Percentiles rank a stretch among this genome's conserved stretches.
These are phyloP conservation scores for Lenwebbia sp. DNA, from an alignment of 345 rosid species.

Conservation along the genomic window DNA sequence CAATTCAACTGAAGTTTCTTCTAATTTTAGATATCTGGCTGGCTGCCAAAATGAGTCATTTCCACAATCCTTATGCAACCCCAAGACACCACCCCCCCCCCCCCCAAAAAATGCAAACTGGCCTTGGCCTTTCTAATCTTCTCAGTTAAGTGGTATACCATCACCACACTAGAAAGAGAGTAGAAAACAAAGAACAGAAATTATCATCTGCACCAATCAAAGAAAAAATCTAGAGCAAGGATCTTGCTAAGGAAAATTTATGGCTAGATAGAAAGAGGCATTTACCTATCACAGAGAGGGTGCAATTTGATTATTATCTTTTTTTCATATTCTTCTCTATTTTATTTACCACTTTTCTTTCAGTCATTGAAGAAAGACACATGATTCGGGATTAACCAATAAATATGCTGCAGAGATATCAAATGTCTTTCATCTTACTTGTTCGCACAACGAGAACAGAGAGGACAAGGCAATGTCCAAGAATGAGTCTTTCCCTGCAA, in stretches of 20 bases:
- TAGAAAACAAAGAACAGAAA: background rate
- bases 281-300: background rate
- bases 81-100: background rate
- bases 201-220: background rate
- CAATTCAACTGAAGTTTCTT: background rate
- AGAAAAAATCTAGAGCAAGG: background rate
- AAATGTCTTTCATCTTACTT: constrained; percentile 37
- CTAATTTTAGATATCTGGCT: background rate
- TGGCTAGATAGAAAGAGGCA: background rate
- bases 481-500: constrained; percentile 67
- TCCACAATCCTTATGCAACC: background rate
- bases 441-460: constrained; percentile 71
- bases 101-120: background rate
- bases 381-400: background rate
- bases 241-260: background rate
- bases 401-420: background rate
- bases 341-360: background rate
- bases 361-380: background rate
- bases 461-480: constrained; percentile 91
- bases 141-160: background rate
- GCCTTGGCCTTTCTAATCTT: background rate
- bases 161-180: background rate
- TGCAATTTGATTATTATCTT: background rate
- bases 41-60: background rate
- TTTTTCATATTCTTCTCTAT: background rate